These are phyloP conservation scores for Eucalyptus sp. DNA, from an alignment of 345 rosid genomes.

Conservation along the genomic window DNA sequence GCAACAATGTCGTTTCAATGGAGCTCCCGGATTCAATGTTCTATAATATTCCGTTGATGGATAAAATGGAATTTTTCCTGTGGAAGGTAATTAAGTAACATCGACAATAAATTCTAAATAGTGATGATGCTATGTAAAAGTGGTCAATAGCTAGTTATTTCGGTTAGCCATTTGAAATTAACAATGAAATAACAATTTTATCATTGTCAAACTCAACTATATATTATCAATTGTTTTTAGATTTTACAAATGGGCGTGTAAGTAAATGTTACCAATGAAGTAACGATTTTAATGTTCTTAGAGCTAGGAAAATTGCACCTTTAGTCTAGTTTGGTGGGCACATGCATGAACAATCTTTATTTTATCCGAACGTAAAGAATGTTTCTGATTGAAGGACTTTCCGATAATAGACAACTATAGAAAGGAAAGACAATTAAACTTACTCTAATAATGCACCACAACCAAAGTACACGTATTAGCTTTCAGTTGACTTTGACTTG, in stretches of 20 bases:
- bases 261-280: background rate
- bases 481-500: no score
- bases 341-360: background rate
- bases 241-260: background rate
- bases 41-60: no score
- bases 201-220: background rate
- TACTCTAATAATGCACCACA: no score
- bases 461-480: no score
- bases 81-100: no score
- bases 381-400: background rate
- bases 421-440: background rate
- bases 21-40: no score
- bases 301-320: no score
- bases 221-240: background rate
- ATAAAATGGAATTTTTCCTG: no score
- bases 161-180: background rate
- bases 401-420: background rate
- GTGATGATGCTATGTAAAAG: rapidly evolving
- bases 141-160: background rate
- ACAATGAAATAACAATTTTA: background rate
- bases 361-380: background rate
- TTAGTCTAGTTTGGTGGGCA: background rate
- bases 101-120: no score
- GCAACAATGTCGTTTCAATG: background rate
- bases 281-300: background rate